A percentile compares a stretch with the other conserved stretches of the same genome.
Conservation (phyloP, 2,329 filamentous ascomycete genomes). For the Xylariales sp. region DNA sequence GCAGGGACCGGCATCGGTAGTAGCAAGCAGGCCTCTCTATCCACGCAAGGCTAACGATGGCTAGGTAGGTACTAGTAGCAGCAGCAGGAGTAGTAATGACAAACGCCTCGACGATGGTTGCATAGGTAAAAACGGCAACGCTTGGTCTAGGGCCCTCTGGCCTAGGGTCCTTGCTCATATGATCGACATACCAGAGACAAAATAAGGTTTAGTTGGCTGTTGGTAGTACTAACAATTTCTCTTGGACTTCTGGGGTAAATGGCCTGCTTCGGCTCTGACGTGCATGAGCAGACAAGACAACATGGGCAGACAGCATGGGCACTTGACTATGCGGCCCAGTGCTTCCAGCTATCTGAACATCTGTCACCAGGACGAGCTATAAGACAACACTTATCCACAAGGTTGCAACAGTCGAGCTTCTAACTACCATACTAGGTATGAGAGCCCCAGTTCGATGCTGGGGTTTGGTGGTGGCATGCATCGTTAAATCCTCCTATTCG, state of each 20-base stretch:
- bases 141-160: constrained; percentile 14
- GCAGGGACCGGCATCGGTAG: constrained; percentile 4
- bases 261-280: constrained; percentile 21
- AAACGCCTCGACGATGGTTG: constrained; percentile 19
- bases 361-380: constrained; percentile 29
- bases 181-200: constrained; percentile 19
- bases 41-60: constrained; percentile 12
- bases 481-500: constrained; percentile 41
- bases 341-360: constrained; percentile 22
- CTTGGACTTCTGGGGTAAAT: constrained; percentile 16
- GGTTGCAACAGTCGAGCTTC: constrained; percentile 25
- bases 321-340: constrained; percentile 28
- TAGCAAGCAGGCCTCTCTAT: background rate
- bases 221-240: constrained; percentile 9
- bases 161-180: constrained; percentile 31
- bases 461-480: constrained; percentile 28
- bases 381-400: constrained; percentile 12
- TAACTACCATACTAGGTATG: constrained; percentile 26
- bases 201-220: constrained; percentile 21
- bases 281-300: constrained; percentile 23
- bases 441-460: constrained; percentile 28
- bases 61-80: no score
- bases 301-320: background rate
- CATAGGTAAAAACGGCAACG: constrained; percentile 22
- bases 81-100: background rate